phyloP scores from a whole-genome alignment of 805 yeast genomes.

The Wickerhamiella qilinensis region DNA sequence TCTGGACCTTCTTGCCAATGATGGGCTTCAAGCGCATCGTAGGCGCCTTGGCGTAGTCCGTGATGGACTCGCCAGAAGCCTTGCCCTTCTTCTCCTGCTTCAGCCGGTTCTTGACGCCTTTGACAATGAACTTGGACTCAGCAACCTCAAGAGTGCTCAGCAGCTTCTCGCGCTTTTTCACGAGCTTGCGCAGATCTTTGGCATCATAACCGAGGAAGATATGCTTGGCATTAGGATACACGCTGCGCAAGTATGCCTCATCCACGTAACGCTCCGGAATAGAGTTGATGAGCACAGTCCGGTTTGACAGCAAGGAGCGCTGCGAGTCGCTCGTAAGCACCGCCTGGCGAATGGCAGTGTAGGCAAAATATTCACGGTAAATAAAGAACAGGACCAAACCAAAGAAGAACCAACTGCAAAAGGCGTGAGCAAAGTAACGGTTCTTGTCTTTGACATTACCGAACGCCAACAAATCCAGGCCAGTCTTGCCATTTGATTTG shows the following conservation, averaged over 20 bases:
- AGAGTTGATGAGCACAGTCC: conserved; percentile 71
- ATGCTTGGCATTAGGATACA: conserved; percentile 68
- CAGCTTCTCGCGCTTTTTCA: conserved; percentile 41
- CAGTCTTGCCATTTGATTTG: conserved; percentile 31
- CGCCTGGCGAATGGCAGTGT: conserved; percentile 59
- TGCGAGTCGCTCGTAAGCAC: conserved; percentile 69
- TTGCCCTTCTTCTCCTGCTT: conserved; percentile 54
- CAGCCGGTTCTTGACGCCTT: conserved; percentile 45
- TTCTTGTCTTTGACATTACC: conserved; percentile 47
- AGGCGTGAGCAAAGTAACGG: conserved; percentile 75
- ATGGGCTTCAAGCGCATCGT: conserved; percentile 51
- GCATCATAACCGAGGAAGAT: conserved; percentile 66
- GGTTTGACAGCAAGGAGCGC: conserved; percentile 54
- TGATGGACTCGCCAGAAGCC: conserved; percentile 11
- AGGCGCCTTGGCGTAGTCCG: conserved; percentile 61
- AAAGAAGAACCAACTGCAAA: conserved; percentile 66
- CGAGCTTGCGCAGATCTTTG: conserved; percentile 36
- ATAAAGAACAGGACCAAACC: conserved; percentile 53
- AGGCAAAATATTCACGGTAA: conserved; percentile 70
- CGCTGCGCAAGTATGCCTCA: conserved; percentile 53
- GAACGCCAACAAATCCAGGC: conserved; percentile 63
- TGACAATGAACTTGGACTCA: conserved; percentile 37
- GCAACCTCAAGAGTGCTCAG: conserved; percentile 54
- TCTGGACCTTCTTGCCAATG: conserved; percentile 71
- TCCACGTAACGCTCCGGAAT: conserved; percentile 62